Evolutionary conservation across 2,329 filamentous ascomycete species (phyloP).

Genomic region (Dothistroma pini): DNA sequence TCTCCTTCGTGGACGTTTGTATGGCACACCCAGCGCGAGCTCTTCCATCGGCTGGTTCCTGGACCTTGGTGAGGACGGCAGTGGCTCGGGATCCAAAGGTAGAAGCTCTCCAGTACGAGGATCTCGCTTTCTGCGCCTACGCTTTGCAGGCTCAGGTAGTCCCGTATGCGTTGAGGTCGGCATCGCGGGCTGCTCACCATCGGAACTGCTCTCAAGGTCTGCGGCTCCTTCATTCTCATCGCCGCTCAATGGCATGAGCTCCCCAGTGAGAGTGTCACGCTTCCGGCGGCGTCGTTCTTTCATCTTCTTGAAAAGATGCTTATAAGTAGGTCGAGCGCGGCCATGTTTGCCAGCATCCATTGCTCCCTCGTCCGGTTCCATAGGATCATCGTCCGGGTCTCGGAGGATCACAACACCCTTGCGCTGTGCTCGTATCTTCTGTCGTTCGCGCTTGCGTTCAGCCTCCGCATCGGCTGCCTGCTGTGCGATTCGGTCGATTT

Average conservation of each 20-base stretch:
- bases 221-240: constrained; percentile 16
- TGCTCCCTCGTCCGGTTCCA: constrained; percentile 6
- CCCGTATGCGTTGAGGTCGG: neutral
- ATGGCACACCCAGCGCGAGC: neutral
- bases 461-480: constrained; percentile 24
- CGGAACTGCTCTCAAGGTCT: constrained; percentile 10
- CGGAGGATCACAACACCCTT: constrained; percentile 21
- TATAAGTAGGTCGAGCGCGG: constrained; percentile 34
- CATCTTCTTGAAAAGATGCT: constrained; percentile 24
- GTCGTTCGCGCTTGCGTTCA: constrained; percentile 12
- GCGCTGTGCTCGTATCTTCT: constrained; percentile 18
- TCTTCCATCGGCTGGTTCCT: neutral
- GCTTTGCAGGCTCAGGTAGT: constrained; percentile 14
- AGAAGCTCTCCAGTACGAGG: constrained; percentile 30
- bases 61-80: neutral
- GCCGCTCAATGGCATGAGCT: constrained; percentile 30
- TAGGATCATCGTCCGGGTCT: constrained; percentile 11
- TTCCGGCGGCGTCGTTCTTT: constrained; percentile 24
- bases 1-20: constrained; percentile 28
- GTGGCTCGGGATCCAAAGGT: constrained; percentile 16
- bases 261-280: constrained; percentile 30
- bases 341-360: constrained; percentile 23
- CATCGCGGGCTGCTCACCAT: constrained; percentile 8
- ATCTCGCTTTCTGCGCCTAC: constrained; percentile 31
- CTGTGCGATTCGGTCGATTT: constrained; percentile 20